Conservation (phyloP, 163 green algal genomes). For the Coccomyxa subellipsoidea region DNA sequence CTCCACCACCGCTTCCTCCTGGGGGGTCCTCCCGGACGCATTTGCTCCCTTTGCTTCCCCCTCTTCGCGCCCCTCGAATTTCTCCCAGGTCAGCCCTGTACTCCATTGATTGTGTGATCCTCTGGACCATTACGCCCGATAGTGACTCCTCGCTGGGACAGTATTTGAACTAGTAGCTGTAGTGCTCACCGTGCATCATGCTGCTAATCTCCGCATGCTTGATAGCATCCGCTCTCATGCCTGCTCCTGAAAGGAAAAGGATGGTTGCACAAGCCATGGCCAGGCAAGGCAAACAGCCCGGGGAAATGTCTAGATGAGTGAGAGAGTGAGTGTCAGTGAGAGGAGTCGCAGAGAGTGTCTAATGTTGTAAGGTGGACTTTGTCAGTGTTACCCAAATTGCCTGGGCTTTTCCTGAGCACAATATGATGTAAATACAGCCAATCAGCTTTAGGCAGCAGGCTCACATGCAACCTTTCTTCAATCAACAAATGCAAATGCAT, state of each 20-base stretch:
- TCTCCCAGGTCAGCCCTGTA: background rate
- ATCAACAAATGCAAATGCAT: background rate
- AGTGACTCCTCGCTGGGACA: background rate
- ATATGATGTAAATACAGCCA: no score
- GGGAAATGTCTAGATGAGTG: no score
- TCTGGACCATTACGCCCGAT: background rate
- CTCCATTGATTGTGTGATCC: background rate
- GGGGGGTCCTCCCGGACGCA: background rate
- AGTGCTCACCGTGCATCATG: no score
- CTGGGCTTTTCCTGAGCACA: no score
- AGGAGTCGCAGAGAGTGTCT: background rate
- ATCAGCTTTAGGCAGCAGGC: background rate
- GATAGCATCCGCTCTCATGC: no score
- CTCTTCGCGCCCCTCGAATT: background rate
- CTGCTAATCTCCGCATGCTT: no score
- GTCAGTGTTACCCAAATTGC: no score
- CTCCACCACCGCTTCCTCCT: background rate
- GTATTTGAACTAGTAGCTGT: no score
- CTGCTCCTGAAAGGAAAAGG: no score
- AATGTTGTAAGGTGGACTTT: background rate
- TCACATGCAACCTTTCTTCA: background rate
- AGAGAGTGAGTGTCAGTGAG: background rate
- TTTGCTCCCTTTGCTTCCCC: background rate
- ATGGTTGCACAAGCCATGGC: no score
- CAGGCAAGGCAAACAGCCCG: no score